Evolutionary conservation across 2,329 filamentous ascomycete genomes (phyloP), one percentile per base, ranked within the genome.

Genomic region (Coniella vitis): DNA sequence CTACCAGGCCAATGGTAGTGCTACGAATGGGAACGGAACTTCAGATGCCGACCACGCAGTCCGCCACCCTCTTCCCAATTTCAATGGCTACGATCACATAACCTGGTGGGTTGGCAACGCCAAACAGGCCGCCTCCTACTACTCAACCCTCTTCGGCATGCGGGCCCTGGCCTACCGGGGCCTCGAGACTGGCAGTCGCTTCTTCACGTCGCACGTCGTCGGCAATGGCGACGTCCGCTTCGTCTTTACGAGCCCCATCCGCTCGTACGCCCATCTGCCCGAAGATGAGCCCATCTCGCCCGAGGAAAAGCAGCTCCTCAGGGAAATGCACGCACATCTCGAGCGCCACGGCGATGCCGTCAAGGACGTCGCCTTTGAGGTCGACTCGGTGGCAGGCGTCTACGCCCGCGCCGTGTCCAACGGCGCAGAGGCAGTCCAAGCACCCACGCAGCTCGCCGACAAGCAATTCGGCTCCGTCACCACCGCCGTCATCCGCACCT

Each of bases 71-170:
- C 70, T 59, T 54, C 67, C 66, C 59, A 77, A 75, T 63, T 90
- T 95, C 71, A 79, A 81, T 53, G 90, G 88, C 62, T 96, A 95
- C 66, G 88, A 95, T 69, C 87, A 95, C 68, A 80, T 95, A 49
- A 90, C 89, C 58, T 96, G 90, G 90, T 95, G 89, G 73, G 91
- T 96, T 25, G 90, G 90, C 63, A 97, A 97, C 64, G 90, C 91
- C 59, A 96, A 96, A 71, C 90, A 96, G 73, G 88, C 90, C 3
- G 90, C 90, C 35, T 79, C 85, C 13, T 96, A 88, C 71, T 96
- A 95, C 70, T 84, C 85, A 57, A 84, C 81, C 10, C 86, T 90
- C 57, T 90, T 96, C 73, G 90, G 89, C 48, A 95, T 96, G 72
- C 74, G 79, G 60, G 80, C 79, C 17, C 69, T 95, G 49, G 91